Evolutionary conservation across 805 yeast species (phyloP).

Genomic region (Starmera pachycereana): DNA sequence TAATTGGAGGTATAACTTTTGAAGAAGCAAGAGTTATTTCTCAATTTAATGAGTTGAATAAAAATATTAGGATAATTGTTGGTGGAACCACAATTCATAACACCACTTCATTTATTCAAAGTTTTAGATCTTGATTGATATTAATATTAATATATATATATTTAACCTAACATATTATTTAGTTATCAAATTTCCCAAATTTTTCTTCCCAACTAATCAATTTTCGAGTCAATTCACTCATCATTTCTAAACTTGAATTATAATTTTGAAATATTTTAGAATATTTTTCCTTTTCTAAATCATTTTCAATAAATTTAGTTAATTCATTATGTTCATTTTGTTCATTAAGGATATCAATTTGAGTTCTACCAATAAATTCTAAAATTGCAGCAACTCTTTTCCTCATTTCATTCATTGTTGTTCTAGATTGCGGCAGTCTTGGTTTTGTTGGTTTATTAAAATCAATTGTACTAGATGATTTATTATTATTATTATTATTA

Average conservation of each 20-base stretch:
- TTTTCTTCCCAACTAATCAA: constrained; percentile 73
- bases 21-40: constrained; percentile 84
- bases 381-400: constrained; percentile 81
- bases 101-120: constrained; percentile 26
- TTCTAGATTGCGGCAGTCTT: constrained; percentile 66
- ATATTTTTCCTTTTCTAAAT: constrained; percentile 25
- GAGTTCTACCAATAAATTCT: constrained; percentile 85
- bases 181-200: constrained; percentile 28
- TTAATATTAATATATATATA: too few relatives aligned
- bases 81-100: constrained; percentile 67
- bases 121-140: constrained; percentile 19
- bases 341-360: constrained; percentile 70
- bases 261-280: constrained; percentile 37
- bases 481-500: constrained; percentile 9
- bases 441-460: constrained; percentile 73
- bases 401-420: constrained; percentile 74
- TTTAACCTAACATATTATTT: too few relatives aligned
- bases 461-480: constrained; percentile 28
- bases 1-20: constrained; percentile 84
- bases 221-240: constrained; percentile 67
- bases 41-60: constrained; percentile 47
- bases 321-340: constrained; percentile 46
- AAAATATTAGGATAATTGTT: constrained; percentile 55
- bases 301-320: constrained; percentile 35
- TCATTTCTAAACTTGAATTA: constrained; percentile 47